phyloP scores from a whole-genome alignment of 768 basidiomycete species.

The Phaffia tasmanica region DNA sequence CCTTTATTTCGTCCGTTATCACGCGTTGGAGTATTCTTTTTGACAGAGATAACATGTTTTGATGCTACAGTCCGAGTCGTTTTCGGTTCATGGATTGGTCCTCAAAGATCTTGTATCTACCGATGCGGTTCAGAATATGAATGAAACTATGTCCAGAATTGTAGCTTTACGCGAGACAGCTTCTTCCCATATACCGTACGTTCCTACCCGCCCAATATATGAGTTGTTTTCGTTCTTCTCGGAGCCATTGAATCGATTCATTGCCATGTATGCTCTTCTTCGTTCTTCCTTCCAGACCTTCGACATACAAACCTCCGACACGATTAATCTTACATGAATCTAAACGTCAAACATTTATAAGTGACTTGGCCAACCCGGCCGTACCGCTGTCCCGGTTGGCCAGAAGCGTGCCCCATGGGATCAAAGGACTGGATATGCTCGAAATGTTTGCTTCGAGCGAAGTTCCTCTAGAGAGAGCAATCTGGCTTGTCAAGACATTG shows the following conservation, averaged over 20 bases:
- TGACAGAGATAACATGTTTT: slow-evolving; percentile 1
- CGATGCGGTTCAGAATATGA: slow-evolving; percentile 25
- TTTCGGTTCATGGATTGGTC: slow-evolving; percentile 31
- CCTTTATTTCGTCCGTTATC: neutral
- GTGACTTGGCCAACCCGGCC: slow-evolving; percentile 31
- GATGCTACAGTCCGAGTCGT: slow-evolving; percentile 31
- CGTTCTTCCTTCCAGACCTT: slow-evolving; percentile 20
- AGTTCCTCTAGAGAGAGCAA: slow-evolving; percentile 28
- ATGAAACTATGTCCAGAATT: slow-evolving; percentile 27
- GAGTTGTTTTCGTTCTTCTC: neutral
- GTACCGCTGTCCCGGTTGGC: slow-evolving; percentile 31
- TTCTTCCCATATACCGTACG: neutral
- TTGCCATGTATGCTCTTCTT: neutral
- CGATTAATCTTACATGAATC: slow-evolving; percentile 30
- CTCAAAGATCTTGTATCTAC: slow-evolving; percentile 28
- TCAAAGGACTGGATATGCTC: slow-evolving; percentile 27
- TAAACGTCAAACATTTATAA: slow-evolving; percentile 31
- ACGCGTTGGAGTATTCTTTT: neutral
- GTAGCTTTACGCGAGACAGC: slow-evolving; percentile 9
- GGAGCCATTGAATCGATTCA: neutral
- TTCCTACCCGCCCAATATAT: neutral
- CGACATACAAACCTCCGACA: slow-evolving; percentile 29
- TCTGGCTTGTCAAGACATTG: slow-evolving; percentile 31
- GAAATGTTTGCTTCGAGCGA: slow-evolving; percentile 28
- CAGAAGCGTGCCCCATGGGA: slow-evolving; percentile 32